Percentiles rank a stretch among this genome's conserved stretches.
phyloP scores from a whole-genome alignment of 1,284 basidiomycete species.

The Hymenochaete sp. region DNA sequence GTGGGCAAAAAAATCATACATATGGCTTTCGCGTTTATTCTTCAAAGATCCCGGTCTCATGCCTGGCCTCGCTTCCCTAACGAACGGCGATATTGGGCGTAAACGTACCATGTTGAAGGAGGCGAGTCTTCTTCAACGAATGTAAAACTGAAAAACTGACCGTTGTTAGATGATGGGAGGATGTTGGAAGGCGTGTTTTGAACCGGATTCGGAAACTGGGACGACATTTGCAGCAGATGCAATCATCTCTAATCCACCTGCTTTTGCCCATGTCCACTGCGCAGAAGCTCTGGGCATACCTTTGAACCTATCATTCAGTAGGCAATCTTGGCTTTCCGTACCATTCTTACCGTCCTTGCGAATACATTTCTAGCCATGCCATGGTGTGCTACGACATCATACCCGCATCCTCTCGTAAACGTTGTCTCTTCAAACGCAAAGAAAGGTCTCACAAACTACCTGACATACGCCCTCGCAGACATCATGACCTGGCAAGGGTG shows the following conservation, averaged over 20 bases:
- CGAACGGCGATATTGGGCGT: slow-evolving; percentile 39
- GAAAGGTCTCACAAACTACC: slow-evolving; percentile 44
- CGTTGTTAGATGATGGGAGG: slow-evolving; percentile 43
- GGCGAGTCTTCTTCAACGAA: slow-evolving; percentile 19
- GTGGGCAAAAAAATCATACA: slow-evolving; percentile 24
- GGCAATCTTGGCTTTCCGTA: slow-evolving; percentile 22
- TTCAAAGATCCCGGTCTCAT: slow-evolving; percentile 42
- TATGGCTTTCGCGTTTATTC: neutral
- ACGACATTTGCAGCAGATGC: slow-evolving; percentile 48
- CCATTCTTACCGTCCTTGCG: slow-evolving; percentile 3
- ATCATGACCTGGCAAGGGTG: slow-evolving; percentile 52
- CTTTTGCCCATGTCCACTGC: slow-evolving; percentile 56
- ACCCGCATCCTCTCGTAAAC: slow-evolving; percentile 58
- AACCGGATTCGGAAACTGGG: slow-evolving; percentile 37
- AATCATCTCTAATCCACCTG: slow-evolving; percentile 57
- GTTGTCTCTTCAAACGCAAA: slow-evolving; percentile 45
- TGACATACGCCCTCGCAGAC: slow-evolving; percentile 49
- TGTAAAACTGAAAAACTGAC: neutral
- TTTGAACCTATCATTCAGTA: slow-evolving; percentile 48
- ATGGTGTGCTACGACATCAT: slow-evolving; percentile 53
- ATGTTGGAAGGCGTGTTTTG: slow-evolving; percentile 46
- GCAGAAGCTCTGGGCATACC: slow-evolving; percentile 58
- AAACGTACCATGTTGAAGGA: slow-evolving; percentile 41
- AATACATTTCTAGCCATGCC: slow-evolving; percentile 46
- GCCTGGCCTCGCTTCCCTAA: slow-evolving; percentile 40